Conservation (phyloP, 805 yeast genomes). For the Candida silvatica region DNA sequence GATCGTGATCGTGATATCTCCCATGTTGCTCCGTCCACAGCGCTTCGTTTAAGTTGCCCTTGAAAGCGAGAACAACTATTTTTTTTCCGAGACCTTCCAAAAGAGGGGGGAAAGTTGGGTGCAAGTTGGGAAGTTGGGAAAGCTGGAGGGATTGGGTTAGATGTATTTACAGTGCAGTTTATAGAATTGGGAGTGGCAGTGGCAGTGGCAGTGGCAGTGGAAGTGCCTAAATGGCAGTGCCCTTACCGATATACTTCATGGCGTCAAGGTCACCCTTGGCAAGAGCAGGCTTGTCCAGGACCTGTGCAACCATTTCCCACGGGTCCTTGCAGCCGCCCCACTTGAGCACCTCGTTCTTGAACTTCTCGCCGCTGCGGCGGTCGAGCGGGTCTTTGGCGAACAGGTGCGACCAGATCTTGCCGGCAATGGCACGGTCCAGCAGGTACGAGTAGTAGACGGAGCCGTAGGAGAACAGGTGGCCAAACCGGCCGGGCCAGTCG, state of each 20-base stretch:
- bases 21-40: too few species aligned
- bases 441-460: slow-evolving; percentile 89
- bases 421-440: slow-evolving; percentile 87
- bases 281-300: slow-evolving; percentile 55
- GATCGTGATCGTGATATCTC: slow-evolving; percentile 12
- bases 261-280: slow-evolving; percentile 62
- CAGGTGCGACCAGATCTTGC: slow-evolving; percentile 69
- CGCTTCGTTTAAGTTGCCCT: too few species aligned
- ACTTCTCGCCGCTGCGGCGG: slow-evolving; percentile 65
- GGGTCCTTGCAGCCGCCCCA: slow-evolving; percentile 96
- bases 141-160: too few species aligned
- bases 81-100: too few species aligned
- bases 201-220: too few species aligned
- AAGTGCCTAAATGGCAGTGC: not conserved
- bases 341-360: slow-evolving; percentile 57
- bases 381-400: slow-evolving; percentile 66
- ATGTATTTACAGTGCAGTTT: too few species aligned
- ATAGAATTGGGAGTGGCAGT: too few species aligned
- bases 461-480: slow-evolving; percentile 89
- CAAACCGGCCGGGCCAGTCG: slow-evolving; percentile 91
- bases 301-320: slow-evolving; percentile 78
- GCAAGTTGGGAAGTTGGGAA: too few species aligned
- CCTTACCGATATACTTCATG: slow-evolving; percentile 45
- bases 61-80: too few species aligned
- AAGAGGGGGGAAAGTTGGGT: too few species aligned